Base-by-base conservation (phyloP, 1,284 basidiomycete species). In the Trametes polyzona region DNA sequence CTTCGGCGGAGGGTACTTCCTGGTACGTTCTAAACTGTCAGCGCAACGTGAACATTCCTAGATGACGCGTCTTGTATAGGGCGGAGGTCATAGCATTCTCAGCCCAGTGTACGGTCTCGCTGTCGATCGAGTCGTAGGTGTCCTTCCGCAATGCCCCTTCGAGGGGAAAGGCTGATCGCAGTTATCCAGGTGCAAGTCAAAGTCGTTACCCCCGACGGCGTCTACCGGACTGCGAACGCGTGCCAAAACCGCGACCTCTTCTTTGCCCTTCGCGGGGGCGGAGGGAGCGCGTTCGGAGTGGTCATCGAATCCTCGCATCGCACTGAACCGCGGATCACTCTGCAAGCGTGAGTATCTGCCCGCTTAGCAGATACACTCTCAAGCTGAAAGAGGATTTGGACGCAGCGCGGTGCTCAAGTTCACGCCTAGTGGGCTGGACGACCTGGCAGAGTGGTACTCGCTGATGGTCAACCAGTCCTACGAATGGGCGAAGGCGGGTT, bases 41-140 rank as follows among this genome's bases (percentile, higher is more conserved):
- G 6, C 4, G n/a, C 27, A 4, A 3, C 30, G 10, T 3, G 27
- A 12, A 27, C 26, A 26, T 9, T 24, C 17, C 27, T 21, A 29
- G 33, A 16, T 32, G 19, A 17, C 30, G 40, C 27, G 24, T 2
- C 16, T 32, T 51, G 14, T 27, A 21, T 39, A 79, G 75, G 81
- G 81, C n/a, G 81, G 81, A 14, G 81, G 82, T 1, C 80, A 82
- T 59, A 73, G 78, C 23, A 68, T 77, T 16, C 62, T 81, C 6
- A 70, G 70, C 3, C 72, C 71, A 2, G 67, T 72, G 7, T 69
- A 70, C 54, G 74, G 73, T 7, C 60, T 76, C 17, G 74, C 69
- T 70, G 55, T 75, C 55, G 79, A 81, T 61, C 72, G 77, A 33
- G 75, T 76, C 9, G 64, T 67, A 46, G 47, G 55, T 48, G 12